Evolutionary conservation across 305 asterid species (phyloP).

Genomic region (Coffea humblotiana): DNA sequence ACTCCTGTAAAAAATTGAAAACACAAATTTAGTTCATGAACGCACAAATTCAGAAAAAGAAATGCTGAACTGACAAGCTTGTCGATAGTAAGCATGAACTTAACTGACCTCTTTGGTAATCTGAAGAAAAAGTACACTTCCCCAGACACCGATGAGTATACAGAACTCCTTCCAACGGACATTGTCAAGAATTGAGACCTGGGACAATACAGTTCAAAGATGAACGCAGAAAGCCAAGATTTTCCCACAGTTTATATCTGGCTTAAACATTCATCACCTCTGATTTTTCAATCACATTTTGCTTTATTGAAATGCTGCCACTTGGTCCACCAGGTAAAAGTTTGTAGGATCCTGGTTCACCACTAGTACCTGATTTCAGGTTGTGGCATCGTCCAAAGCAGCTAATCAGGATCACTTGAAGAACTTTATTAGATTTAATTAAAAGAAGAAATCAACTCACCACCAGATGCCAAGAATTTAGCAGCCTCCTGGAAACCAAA

Average conservation of each 20-base stretch:
- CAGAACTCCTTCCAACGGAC: slow-evolving; percentile 60
- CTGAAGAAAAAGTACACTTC: slow-evolving; percentile 50
- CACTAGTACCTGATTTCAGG: slow-evolving; percentile 35
- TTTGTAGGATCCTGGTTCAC: slow-evolving; percentile 48
- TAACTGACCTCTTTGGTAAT: slow-evolving; percentile 46
- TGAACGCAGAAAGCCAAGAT: neutral
- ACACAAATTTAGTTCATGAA: neutral
- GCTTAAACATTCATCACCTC: slow-evolving; percentile 34
- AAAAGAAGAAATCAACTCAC: slow-evolving; percentile 21
- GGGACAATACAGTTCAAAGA: slow-evolving; percentile 7
- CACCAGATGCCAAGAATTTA: slow-evolving; percentile 31
- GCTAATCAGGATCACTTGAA: neutral
- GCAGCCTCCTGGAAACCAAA: slow-evolving; percentile 57
- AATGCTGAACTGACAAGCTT: neutral
- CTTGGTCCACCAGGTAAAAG: slow-evolving; percentile 50
- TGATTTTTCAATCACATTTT: slow-evolving; percentile 26
- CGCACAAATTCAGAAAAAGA: neutral
- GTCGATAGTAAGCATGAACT: neutral
- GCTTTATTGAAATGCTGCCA: slow-evolving; percentile 30
- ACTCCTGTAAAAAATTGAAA: slow-evolving; percentile 37
- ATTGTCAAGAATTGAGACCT: slow-evolving; percentile 54
- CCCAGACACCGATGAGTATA: slow-evolving; percentile 60
- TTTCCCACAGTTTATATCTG: slow-evolving; percentile 5
- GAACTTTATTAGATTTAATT: neutral
- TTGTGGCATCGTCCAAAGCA: neutral